Conservation (phyloP, 2,329 filamentous ascomycete genomes). For the Salinomyces thailandicus region DNA sequence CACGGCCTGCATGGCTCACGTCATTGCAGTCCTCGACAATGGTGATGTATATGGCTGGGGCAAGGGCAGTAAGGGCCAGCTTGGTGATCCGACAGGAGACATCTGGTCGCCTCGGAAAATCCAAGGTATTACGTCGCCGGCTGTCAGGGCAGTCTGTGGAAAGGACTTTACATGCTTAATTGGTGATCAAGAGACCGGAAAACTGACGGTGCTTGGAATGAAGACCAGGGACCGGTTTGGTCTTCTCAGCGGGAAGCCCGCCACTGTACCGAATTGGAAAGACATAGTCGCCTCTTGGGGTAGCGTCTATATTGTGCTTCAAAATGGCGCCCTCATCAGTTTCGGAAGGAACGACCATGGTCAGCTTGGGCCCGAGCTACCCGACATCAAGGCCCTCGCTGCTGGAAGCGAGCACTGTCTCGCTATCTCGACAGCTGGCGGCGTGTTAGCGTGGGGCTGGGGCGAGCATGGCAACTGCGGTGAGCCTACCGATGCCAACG, state of each 20-base stretch:
- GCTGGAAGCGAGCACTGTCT: slow-evolving; percentile 87
- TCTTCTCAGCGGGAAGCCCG: slow-evolving; percentile 38
- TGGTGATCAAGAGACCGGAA: slow-evolving; percentile 42
- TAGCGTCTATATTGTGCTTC: slow-evolving; percentile 59
- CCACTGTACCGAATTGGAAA: slow-evolving; percentile 47
- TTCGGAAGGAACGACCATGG: slow-evolving; percentile 85
- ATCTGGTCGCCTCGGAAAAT: slow-evolving; percentile 54
- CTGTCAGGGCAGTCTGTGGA: slow-evolving; percentile 61
- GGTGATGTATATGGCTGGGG: slow-evolving; percentile 85
- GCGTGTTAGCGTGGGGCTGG: slow-evolving; percentile 86
- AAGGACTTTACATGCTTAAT: slow-evolving; percentile 76
- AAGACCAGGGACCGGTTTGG: slow-evolving; percentile 61
- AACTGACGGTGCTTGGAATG: slow-evolving; percentile 58
- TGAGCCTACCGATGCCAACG: slow-evolving; percentile 47
- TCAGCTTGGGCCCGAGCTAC: slow-evolving; percentile 56
- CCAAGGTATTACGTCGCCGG: slow-evolving; percentile 49
- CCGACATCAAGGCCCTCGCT: slow-evolving; percentile 52
- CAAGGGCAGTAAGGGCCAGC: slow-evolving; percentile 71
- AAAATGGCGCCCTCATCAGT: slow-evolving; percentile 50
- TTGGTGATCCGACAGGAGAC: slow-evolving; percentile 50
- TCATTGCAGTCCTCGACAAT: slow-evolving; percentile 59
- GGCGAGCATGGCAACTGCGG: slow-evolving; percentile 97
- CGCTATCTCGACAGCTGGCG: slow-evolving; percentile 52
- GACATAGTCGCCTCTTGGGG: slow-evolving; percentile 74
- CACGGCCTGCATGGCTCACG: slow-evolving; percentile 67